phyloP scores from a whole-genome alignment of 1,284 basidiomycete species.

The Apiotrichum sp. region DNA sequence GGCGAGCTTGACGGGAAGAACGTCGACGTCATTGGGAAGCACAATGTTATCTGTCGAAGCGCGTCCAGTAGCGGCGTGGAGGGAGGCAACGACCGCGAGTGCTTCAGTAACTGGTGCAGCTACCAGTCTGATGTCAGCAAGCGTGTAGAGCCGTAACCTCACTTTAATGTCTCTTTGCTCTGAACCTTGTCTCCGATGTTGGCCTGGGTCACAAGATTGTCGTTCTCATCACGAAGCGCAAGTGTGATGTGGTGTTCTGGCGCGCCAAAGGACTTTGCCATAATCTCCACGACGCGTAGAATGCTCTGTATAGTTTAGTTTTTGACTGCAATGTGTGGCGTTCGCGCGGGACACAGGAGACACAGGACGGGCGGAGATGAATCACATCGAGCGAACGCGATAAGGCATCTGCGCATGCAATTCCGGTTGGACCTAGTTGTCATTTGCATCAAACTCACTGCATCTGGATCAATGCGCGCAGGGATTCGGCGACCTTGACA shows the following conservation, averaged over 20 bases:
- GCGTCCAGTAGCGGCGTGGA: constrained; percentile 21
- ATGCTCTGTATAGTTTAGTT: constrained; percentile 24
- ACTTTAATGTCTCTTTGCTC: constrained; percentile 73
- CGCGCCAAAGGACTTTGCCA: constrained; percentile 58
- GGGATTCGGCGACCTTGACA: constrained; percentile 35
- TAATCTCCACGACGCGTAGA: constrained; percentile 41
- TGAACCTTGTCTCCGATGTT: constrained; percentile 74
- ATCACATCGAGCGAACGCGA: too few species aligned
- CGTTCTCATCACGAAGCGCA: constrained; percentile 77
- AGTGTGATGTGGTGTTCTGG: constrained; percentile 73
- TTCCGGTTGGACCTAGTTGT: not conserved
- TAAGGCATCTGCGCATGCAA: too few species aligned
- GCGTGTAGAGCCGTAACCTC: constrained; percentile 34
- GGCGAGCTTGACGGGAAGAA: constrained; percentile 46
- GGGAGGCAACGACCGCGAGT: constrained; percentile 32
- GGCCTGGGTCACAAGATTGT: constrained; percentile 85
- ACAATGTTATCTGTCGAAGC: constrained; percentile 1
- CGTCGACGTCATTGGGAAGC: constrained; percentile 16
- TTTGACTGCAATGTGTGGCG: too few species aligned
- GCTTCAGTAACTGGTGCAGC: constrained; percentile 39
- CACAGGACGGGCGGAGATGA: too few species aligned
- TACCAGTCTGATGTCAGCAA: constrained; percentile 26
- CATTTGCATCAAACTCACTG: constrained; percentile 22
- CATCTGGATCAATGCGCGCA: constrained; percentile 42
- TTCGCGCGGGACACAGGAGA: too few species aligned